Evolutionary conservation across 768 basidiomycete species (phyloP).

Genomic region (Tulasnella sp.): DNA sequence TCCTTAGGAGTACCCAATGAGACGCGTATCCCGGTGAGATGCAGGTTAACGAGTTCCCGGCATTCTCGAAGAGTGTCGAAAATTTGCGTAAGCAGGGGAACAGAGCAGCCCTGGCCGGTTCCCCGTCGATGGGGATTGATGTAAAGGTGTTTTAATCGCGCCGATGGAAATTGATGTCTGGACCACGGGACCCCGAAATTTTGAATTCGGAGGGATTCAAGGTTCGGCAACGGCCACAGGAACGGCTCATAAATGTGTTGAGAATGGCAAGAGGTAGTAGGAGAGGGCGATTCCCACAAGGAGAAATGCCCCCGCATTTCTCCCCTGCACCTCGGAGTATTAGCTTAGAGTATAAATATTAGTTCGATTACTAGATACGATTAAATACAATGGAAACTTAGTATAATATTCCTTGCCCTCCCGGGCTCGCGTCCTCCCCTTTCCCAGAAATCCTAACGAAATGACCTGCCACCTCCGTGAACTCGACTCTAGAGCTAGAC

Average conservation of each 20-base stretch:
- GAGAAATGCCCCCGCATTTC: too few relatives aligned
- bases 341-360: too few relatives aligned
- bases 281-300: too few relatives aligned
- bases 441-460: too few relatives aligned
- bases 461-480: too few relatives aligned
- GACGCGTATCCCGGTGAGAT: neutral
- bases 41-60: neutral
- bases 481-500: neutral
- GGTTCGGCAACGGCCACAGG: neutral
- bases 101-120: neutral
- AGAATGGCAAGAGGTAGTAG: too few relatives aligned
- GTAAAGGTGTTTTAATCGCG: neutral
- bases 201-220: neutral
- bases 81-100: neutral
- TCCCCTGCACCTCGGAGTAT: too few relatives aligned
- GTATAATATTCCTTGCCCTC: too few relatives aligned
- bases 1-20: neutral
- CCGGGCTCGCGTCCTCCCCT: too few relatives aligned
- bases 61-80: neutral
- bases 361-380: too few relatives aligned
- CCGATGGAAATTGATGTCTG: neutral
- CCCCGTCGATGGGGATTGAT: neutral
- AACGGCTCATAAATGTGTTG: neutral
- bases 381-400: too few relatives aligned
- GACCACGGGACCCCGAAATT: neutral